A percentile compares a stretch with the other conserved stretches of the same genome.
These are phyloP conservation scores for Candida sanyaensis DNA, from an alignment of 1,139 yeast species.

Conservation along the genomic window DNA sequence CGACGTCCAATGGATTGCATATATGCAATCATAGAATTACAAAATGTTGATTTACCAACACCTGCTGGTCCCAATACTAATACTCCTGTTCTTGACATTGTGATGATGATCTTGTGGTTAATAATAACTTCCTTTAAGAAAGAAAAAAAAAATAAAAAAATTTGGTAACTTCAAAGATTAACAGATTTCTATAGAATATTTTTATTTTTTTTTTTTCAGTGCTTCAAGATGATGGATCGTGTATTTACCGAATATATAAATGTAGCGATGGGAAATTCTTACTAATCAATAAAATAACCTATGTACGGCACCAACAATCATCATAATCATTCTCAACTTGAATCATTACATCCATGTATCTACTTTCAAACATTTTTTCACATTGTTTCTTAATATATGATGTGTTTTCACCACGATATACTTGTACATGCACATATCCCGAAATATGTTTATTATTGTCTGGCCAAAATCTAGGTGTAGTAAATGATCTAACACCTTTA, in stretches of 20 bases:
- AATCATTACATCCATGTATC: slow-evolving; percentile 50
- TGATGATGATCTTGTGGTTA: slow-evolving; percentile 1
- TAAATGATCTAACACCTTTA: slow-evolving; percentile 81
- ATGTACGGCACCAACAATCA: slow-evolving; percentile 56
- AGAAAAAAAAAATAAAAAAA: background rate
- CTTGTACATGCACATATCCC: slow-evolving; percentile 71
- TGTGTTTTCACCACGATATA: slow-evolving; percentile 66
- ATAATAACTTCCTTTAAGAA: background rate
- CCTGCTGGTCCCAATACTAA: slow-evolving; percentile 97
- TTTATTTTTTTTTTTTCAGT: background rate
- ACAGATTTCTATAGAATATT: background rate
- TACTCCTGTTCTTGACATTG: slow-evolving; percentile 95
- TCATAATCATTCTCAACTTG: slow-evolving; percentile 63
- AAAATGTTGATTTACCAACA: slow-evolving; percentile 90
- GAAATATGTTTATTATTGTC: slow-evolving; percentile 43
- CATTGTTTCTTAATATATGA: slow-evolving; percentile 62
- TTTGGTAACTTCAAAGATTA: no score
- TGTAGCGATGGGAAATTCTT: background rate
- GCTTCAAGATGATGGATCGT: background rate
- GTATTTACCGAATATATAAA: background rate
- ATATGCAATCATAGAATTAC: slow-evolving; percentile 82
- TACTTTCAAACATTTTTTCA: slow-evolving; percentile 41
- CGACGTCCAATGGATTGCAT: slow-evolving; percentile 90
- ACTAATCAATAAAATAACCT: background rate
- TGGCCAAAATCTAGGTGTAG: slow-evolving; percentile 93